phyloP scores from a whole-genome alignment of 208 protist genomes.

The Tritrichomonas musculus region DNA sequence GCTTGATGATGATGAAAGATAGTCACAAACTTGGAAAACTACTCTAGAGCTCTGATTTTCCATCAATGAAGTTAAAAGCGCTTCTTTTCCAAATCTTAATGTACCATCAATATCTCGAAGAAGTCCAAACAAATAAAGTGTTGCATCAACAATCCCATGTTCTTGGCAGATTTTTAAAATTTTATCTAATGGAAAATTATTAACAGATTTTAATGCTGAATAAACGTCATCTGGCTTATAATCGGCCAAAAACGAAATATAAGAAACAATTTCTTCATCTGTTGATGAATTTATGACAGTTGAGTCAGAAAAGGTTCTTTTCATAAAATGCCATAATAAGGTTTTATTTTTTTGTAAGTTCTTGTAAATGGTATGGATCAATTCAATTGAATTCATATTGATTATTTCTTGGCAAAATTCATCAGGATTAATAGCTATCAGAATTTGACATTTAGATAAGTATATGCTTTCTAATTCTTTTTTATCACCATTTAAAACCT shows the following conservation, averaged over 20 bases:
- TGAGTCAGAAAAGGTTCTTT: neutral
- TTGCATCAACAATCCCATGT: neutral
- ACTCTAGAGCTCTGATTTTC: neutral
- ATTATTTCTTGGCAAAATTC: neutral
- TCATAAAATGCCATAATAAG: neutral
- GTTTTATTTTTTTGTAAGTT: neutral
- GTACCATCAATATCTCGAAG: neutral
- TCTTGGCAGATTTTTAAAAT: neutral
- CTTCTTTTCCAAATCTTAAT: neutral
- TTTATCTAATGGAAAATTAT: neutral
- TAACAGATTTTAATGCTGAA: neutral
- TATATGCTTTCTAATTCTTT: neutral
- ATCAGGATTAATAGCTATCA: neutral
- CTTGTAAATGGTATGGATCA: neutral
- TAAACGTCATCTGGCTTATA: neutral
- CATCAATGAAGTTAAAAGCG: neutral
- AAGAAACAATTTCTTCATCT: neutral
- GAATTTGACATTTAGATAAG: neutral
- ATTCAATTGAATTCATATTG: neutral
- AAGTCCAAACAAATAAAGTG: neutral
- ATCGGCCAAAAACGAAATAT: neutral
- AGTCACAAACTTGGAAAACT: neutral
- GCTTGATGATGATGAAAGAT: neutral
- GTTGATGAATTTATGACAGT: neutral
- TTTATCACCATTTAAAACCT: neutral